Base-by-base conservation (phyloP, 164 flowering plant genomes). In the Nelumbo lutea region DNA sequence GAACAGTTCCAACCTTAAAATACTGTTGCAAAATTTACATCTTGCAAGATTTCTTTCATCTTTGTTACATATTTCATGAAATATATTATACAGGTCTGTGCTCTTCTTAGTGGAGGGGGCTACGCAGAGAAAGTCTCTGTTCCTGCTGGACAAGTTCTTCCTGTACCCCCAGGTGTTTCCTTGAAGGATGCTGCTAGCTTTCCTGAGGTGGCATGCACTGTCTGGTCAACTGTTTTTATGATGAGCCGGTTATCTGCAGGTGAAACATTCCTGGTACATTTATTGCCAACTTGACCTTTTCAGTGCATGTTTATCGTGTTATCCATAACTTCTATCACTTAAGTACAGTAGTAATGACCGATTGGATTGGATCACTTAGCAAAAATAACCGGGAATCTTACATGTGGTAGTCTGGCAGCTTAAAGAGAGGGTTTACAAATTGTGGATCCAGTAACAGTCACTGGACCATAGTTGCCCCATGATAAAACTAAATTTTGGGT, bases 121-220 rank as follows among this genome's bases (percentile, higher is more conserved):
- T 95, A 95, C 77, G 98, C 98, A 4, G 99, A 95, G 77, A 92
- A 90, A 77, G 98, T 95, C 11, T 90, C 88, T 59, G 97, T 92
- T 59, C 90, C 96, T 5, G 87, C 82, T 39, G 96, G 87, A 27
- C 97, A 92, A 78, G 86, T 92, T 66, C 91, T 95, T 79, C 96
- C 98, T 45, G 74, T 90, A 74, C 99, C 97, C 40, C 56, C 76
- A n/a, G 91, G 93, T 59, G 72, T 95, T 80, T 88, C 97, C 67
- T 68, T 95, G 47, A 78, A 76, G 72, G 99, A 92, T 78, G 97
- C 97, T 71, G 95, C 97, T 60, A 78, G 87, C 67, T 82, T 95
- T 58, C 98, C 99, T 7, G 99, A 95, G 84, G 98, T 95, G 69
- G 96, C 93, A 1, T 92, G 99, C 77, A 95, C 99, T 52, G 99